A percentile compares a stretch with the other conserved stretches of the same genome.
These are phyloP conservation scores for Salix udensis DNA, from an alignment of 345 rosid genomes.

Conservation along the genomic window DNA sequence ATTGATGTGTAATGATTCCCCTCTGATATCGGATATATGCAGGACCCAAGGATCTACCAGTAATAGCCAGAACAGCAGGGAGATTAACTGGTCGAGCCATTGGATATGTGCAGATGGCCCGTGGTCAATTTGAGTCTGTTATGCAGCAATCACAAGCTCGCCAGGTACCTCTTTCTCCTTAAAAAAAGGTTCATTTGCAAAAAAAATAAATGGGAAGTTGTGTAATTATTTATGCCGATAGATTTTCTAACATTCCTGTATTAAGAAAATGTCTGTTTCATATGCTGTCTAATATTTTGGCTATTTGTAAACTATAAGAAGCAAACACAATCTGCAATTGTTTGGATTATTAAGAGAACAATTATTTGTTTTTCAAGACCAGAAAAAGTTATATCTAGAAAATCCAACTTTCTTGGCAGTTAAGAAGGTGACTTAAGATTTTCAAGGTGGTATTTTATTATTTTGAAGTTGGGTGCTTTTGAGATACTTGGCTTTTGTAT, in stretches of 20 bases:
- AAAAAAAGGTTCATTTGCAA: background rate
- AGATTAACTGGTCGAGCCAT: constrained; percentile 73
- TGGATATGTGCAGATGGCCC: constrained; percentile 78
- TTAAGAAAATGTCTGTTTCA: background rate
- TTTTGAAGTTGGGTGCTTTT: background rate
- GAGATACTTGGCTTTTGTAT: background rate
- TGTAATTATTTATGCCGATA: background rate
- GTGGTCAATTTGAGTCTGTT: constrained; percentile 74
- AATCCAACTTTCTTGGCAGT: background rate
- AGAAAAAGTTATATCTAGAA: background rate
- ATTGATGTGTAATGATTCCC: background rate
- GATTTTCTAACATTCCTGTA: background rate
- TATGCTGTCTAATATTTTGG: too few species aligned
- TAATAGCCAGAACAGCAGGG: constrained; percentile 71
- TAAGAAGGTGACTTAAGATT: background rate
- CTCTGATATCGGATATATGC: constrained; percentile 6
- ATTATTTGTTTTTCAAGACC: background rate
- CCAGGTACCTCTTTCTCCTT: constrained; percentile 42
- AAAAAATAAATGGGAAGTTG: background rate
- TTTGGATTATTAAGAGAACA: background rate
- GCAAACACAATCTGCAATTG: too few species aligned
- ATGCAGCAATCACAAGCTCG: constrained; percentile 91
- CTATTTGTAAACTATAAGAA: too few species aligned
- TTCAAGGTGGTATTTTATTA: background rate
- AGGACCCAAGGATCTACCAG: constrained; percentile 86